Base-by-base conservation (phyloP, 2,329 filamentous ascomycete genomes). In the Fusarium multiceps region DNA sequence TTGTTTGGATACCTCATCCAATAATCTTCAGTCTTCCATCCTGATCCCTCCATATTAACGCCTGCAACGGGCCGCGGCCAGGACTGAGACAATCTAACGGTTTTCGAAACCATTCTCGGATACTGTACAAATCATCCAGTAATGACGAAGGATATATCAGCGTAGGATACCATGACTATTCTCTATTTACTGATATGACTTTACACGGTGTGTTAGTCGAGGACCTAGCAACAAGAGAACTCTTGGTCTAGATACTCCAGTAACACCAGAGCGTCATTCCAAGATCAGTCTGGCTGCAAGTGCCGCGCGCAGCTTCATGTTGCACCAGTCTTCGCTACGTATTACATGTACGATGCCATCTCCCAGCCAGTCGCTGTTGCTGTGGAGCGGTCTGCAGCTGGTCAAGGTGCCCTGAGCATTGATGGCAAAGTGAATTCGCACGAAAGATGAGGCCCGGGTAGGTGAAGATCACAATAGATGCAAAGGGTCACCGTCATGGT, bases 41-140 rank as follows among this genome's bases (percentile, higher is more conserved):
- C 32, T 49, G 20, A 45, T 48, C 43, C 59, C 34, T 43, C n/a
- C 41, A 50, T 42, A 28, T 45, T 16, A 46, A 46, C 30, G 54
- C 20, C 51, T 70, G 62, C 66, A 70, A 59, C 57, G 56, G 53
- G 58, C 66, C 66, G 66, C n/a, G 55, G 28, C 55, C 47, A 21
- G 48, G 25, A 43, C 62, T 64, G 51, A 60, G 47, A 66, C 47
- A 59, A 47, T 34, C 21, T 30, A 66, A 55, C 43, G 43, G 40
- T 30, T 45, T 51, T 56, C 28, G 53, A 47, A 28, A 34, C 47
- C 18, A 40, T 28, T 42, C 23, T 25, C 49, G 12, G 32, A 37
- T 23, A 37, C 25, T 45, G 46, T 32, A 42, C 23, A 20, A 16
- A n/a, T 14, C 20, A 14, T 51, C 12, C 18, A 41, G 18, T 7